Percentiles rank a stretch among this genome's conserved stretches.
These are phyloP conservation scores for Fraxinus angustifolia DNA, from an alignment of 305 asterid genomes.

Conservation along the genomic window DNA sequence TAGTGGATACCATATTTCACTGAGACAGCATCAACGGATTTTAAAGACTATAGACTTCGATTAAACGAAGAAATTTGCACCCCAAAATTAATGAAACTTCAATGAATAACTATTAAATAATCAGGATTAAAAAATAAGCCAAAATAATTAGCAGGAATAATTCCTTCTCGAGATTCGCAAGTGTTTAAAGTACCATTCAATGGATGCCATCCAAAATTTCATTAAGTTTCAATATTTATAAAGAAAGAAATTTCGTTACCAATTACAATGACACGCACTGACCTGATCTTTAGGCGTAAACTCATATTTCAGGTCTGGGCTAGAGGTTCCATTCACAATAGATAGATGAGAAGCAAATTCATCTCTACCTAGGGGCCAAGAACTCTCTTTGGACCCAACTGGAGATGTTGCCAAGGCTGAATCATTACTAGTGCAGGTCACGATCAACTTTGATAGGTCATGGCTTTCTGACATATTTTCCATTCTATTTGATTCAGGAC, in stretches of 20 bases:
- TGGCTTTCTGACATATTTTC: constrained; percentile 33
- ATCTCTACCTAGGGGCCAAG: constrained; percentile 37
- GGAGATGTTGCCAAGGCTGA: constrained; percentile 38
- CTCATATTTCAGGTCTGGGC: constrained; percentile 36
- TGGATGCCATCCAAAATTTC: not conserved
- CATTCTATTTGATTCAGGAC: constrained; percentile 36
- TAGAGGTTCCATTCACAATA: constrained; percentile 35
- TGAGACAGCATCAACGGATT: constrained; percentile 1
- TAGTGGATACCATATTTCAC: not conserved
- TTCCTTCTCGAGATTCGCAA: not conserved
- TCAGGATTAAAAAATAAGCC: not conserved
- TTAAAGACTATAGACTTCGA: not conserved
- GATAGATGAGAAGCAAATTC: constrained; percentile 44
- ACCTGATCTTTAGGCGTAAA: constrained; percentile 45
- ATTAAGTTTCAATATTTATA: not conserved
- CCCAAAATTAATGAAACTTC: not conserved
- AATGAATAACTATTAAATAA: not conserved
- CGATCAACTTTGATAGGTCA: constrained; percentile 33
- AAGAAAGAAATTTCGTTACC: not conserved
- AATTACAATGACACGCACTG: constrained; percentile 11
- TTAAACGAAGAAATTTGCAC: not conserved
- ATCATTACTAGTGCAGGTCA: constrained; percentile 33
- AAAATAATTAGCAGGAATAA: not conserved
- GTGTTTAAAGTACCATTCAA: not conserved
- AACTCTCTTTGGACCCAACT: constrained; percentile 35